Percentiles rank a stretch among this genome's conserved stretches.
Conservation (phyloP, 2,329 filamentous ascomycete species). For the Ramichloridium luteum region DNA sequence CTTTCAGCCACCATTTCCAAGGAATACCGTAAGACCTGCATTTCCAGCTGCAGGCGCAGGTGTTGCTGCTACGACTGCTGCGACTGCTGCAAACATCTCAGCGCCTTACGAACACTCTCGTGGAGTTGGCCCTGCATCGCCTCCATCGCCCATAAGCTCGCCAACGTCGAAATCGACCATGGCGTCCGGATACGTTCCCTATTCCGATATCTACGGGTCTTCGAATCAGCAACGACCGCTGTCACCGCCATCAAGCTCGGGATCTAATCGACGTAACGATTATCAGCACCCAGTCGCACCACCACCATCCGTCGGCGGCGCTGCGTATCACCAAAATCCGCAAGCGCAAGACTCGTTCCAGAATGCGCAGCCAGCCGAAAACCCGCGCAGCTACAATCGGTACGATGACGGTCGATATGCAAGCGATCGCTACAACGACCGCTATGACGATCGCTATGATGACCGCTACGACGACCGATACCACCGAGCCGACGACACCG, state of each 20-base stretch:
- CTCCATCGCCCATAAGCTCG: too few relatives aligned
- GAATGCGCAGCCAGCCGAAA: conserved; percentile 12
- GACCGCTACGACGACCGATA: conserved; percentile 9
- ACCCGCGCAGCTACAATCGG: conserved; percentile 12
- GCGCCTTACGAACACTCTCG: too few relatives aligned
- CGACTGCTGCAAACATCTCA: too few relatives aligned
- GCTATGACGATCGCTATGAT: conserved; percentile 7
- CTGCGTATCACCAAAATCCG: conserved; percentile 18
- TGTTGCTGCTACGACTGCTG: too few relatives aligned
- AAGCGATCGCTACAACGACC: conserved; percentile 8
- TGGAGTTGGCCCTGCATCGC: too few relatives aligned
- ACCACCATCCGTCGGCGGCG: conserved; percentile 8
- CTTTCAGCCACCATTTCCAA: too few relatives aligned
- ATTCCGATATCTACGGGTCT: conserved; percentile 24
- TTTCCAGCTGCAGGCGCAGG: too few relatives aligned
- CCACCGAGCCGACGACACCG: conserved; percentile 7
- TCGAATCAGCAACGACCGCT: conserved; percentile 7
- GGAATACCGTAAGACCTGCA: too few relatives aligned
- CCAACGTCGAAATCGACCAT: too few relatives aligned
- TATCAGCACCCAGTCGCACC: conserved; percentile 14
- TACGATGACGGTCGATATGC: too few relatives aligned
- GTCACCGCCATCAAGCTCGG: conserved; percentile 12
- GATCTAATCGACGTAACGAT: conserved; percentile 16
- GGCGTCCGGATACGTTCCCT: conserved; percentile 23
- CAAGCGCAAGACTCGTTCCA: conserved; percentile 17